Conservation (phyloP, 2,329 filamentous ascomycete species). For the Botrytis squamosa region DNA sequence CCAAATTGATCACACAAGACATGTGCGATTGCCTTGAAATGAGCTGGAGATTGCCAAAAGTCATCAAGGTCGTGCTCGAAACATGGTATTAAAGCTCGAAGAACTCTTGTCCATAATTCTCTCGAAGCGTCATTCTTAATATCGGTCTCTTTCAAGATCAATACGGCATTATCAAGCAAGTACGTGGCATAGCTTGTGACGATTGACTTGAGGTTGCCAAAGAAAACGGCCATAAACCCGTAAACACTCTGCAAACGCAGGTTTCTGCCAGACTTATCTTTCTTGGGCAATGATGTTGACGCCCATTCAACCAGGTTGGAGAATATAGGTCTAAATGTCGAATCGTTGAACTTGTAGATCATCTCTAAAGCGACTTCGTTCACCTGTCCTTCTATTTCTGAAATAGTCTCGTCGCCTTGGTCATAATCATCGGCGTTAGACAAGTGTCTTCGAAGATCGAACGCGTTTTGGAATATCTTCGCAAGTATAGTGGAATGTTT, state of each 20-base stretch:
- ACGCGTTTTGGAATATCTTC: slow-evolving; percentile 56
- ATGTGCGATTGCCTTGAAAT: slow-evolving; percentile 71
- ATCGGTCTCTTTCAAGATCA: slow-evolving; percentile 54
- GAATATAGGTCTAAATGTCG: slow-evolving; percentile 89
- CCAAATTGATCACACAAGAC: slow-evolving; percentile 68
- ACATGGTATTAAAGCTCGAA: slow-evolving; percentile 69
- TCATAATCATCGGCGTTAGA: slow-evolving; percentile 45
- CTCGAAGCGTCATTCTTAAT: slow-evolving; percentile 50
- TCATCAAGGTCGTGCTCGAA: slow-evolving; percentile 91
- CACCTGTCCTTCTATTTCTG: slow-evolving; percentile 61
- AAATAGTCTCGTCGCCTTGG: slow-evolving; percentile 48
- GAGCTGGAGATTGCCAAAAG: slow-evolving; percentile 91
- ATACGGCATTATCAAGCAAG: slow-evolving; percentile 71
- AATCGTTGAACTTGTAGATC: slow-evolving; percentile 95
- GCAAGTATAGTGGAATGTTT: slow-evolving; percentile 73
- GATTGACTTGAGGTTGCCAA: slow-evolving; percentile 84
- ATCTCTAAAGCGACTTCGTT: slow-evolving; percentile 79
- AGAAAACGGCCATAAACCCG: slow-evolving; percentile 76
- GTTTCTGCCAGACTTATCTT: slow-evolving; percentile 56
- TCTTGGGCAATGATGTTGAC: slow-evolving; percentile 57
- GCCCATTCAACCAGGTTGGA: slow-evolving; percentile 82
- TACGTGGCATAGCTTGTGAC: slow-evolving; percentile 91
- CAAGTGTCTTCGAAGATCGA: slow-evolving; percentile 65
- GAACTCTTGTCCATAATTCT: slow-evolving; percentile 65
- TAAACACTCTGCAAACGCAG: slow-evolving; percentile 75